Base-by-base conservation (phyloP, 768 basidiomycete species). In the Lactifluus rugatus region DNA sequence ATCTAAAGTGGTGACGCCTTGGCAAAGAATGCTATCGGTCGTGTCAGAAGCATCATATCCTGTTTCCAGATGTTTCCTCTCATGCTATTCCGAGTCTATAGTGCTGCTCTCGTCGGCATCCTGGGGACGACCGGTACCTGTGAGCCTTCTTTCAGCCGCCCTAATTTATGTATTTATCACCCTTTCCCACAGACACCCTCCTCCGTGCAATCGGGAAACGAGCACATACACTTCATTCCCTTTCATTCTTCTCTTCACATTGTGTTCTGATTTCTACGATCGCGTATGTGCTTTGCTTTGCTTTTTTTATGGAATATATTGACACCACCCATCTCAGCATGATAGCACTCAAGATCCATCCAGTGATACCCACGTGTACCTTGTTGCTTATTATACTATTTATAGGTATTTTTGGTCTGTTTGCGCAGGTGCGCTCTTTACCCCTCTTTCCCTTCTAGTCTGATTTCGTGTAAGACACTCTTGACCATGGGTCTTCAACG, bases 131-230 rank as follows among this genome's bases (percentile, higher is more conserved):
- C 85, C 13, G 81, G 81, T 1, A 85, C 89, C 19, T 84, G 88
- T 89, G 65, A 66, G 85, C 73, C 13, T 26, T 45, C 46, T 26
- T 34, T 34, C 34, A 11, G 34, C 34, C 34, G 6, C 3, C 9
- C 16, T 25, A 2, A 10, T 28, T 47, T 9, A 2, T 48, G 10
- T 9, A 13, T 37, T 46, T 19, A 26, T 34, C 9, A 23, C 23
- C n/a, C 34, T 52, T 47, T 19, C 7, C 14, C 31, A 11, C 52
- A 81, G 81, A 77, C 60, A 75, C 76, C 0, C 68, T 73, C 4
- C 77, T 84, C 28, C 80, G 89, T 10, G 80, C 80, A 0, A 87
- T 93, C 37, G 89, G 91, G 0, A 83, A 78, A 57, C 77, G 84
- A 5, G 89, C 89, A 1, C 84, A 87, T 62, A 75, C 89, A 0